Evolutionary conservation across 805 yeast species (phyloP), one percentile per base, ranked within the genome.

Genomic region (Schwanniomyces sp.): DNA sequence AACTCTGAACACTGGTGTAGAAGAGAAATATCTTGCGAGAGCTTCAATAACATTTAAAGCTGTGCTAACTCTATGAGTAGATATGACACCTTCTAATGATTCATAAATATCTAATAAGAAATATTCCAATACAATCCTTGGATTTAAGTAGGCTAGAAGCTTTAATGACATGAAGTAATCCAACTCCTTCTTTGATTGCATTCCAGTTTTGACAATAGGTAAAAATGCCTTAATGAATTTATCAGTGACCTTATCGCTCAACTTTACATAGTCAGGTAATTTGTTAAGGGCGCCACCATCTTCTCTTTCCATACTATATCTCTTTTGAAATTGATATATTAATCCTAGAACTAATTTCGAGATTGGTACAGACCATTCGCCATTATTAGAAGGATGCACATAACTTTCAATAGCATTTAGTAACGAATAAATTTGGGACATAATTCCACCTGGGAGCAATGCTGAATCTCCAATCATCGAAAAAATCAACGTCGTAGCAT

Each of bases 341-440:
- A 89, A 67, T 39, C 82, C 78, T 50, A 78, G 76, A n/a, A 87
- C 70, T 25, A 88, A 76, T 48, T 80, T 80, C 0, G 95, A 76
- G 27, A 92, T 79, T 4, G 84, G 70, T 25, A 77, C 66, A 0
- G 96, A 79, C 97, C 98, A 91, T n/a, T 78, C 76, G 0, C 97
- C 98, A n/a, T 75, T 65, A 62, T 91, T 91, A 0, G 98, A 91
- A 6, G 99, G 99, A 63, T 94, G 97, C 3, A 84, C 84, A 65
- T 85, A 88, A 16, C 96, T 88, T 51, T 81, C 85, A 5, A 91
- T 71, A 0, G 96, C 82, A 45, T 82, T 82, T n/a, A 86, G 55
- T 25, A 88, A 69, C 0, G 81, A 75, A 18, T 72, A 70, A 5
- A 91, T 57, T 42, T 76, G 70, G 14, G 74, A 79, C 54, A 85